phyloP scores from a whole-genome alignment of 805 yeast genomes.

The Candida sonorensis region DNA sequence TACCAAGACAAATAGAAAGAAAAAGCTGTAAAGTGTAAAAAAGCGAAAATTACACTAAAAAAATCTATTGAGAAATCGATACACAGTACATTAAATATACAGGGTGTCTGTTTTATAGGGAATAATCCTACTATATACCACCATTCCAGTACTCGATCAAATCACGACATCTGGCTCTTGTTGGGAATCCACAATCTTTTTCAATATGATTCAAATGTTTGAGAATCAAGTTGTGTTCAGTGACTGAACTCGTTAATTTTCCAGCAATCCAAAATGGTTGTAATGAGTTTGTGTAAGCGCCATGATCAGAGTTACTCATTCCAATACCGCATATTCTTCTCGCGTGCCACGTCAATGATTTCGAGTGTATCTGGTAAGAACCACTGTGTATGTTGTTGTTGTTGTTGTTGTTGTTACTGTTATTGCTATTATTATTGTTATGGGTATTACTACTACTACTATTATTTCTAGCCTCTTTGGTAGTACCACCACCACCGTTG shows the following conservation, averaged over 20 bases:
- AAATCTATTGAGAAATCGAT: too few relatives aligned
- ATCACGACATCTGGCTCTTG: conserved; percentile 15
- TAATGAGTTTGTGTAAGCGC: conserved; percentile 20
- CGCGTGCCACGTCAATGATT: conserved; percentile 30
- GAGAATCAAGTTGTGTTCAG: conserved; percentile 18
- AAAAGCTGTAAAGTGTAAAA: too few relatives aligned
- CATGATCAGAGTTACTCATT: conserved; percentile 23
- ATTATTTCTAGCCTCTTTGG: neutral
- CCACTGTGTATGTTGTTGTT: neutral
- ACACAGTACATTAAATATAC: too few relatives aligned
- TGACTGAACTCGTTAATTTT: conserved; percentile 18
- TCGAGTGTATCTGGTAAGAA: conserved; percentile 4
- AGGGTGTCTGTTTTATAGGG: too few relatives aligned
- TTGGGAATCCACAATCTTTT: conserved; percentile 20
- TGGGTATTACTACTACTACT: neutral
- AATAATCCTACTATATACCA: too few relatives aligned
- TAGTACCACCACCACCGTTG: too few relatives aligned
- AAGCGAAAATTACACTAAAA: too few relatives aligned
- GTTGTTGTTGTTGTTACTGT: neutral
- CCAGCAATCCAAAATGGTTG: conserved; percentile 25
- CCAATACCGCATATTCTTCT: conserved; percentile 31
- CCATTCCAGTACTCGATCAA: conserved; percentile 19
- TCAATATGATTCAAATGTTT: conserved; percentile 16
- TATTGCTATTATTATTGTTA: neutral
- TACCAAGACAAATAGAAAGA: too few relatives aligned